Evolutionary conservation across 768 basidiomycete genomes (phyloP).

Genomic region (Podaxis sp.): DNA sequence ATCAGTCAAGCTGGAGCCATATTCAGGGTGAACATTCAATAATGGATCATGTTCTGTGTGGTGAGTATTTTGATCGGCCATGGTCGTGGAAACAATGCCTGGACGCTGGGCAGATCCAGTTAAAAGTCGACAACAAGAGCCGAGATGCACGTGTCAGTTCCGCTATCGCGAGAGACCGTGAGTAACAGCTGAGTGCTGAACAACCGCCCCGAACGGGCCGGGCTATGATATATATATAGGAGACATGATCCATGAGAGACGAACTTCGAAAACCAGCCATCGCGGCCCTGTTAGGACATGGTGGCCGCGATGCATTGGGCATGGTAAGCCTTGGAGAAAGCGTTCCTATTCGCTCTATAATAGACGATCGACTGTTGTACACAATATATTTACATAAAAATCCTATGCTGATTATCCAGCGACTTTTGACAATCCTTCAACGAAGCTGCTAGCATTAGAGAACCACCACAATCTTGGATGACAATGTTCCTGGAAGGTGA

Average conservation of each 20-base stretch:
- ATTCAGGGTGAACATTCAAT: not conserved
- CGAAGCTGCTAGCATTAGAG: slow-evolving; percentile 18
- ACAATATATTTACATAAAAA: not conserved
- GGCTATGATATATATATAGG: no score
- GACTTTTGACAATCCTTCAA: no score
- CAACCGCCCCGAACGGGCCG: no score
- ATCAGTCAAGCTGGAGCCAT: not conserved
- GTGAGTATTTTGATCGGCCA: not conserved
- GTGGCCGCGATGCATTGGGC: no score
- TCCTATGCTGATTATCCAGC: not conserved
- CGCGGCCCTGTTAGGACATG: no score
- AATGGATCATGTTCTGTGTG: slow-evolving; percentile 5
- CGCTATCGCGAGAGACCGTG: no score
- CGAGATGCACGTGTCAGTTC: no score
- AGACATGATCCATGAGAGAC: no score
- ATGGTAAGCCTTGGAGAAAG: no score
- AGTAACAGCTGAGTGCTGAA: no score
- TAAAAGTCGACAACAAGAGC: not conserved
- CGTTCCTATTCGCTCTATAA: not conserved
- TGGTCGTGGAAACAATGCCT: not conserved
- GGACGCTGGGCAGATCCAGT: not conserved
- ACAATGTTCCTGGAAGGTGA: slow-evolving; percentile 41
- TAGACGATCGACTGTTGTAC: not conserved
- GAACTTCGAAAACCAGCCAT: no score
- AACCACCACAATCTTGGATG: slow-evolving; percentile 55